These are phyloP conservation scores for Onygenales sp. DNA, from an alignment of 2,329 filamentous ascomycete genomes.

Conservation along the genomic window DNA sequence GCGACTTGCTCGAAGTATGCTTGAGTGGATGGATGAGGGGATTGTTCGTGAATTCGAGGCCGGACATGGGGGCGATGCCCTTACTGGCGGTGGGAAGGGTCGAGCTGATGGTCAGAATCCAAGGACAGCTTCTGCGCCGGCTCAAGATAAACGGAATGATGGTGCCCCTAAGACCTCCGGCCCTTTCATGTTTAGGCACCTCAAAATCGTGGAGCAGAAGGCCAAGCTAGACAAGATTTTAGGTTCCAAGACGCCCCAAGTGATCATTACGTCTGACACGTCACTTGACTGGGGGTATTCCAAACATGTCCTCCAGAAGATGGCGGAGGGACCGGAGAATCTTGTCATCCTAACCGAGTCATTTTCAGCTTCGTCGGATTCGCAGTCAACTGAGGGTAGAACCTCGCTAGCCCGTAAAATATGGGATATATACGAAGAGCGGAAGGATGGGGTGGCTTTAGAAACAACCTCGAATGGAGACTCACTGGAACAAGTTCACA, in stretches of 20 bases:
- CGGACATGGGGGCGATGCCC: constrained; percentile 32
- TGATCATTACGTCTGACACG: constrained; percentile 84
- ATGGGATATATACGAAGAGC: constrained; percentile 70
- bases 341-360: constrained; percentile 80
- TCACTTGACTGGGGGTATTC: constrained; percentile 95
- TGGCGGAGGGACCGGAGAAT: constrained; percentile 71
- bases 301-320: constrained; percentile 61
- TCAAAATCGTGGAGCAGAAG: constrained; percentile 73
- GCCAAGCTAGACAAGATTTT: constrained; percentile 67
- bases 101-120: constrained; percentile 33
- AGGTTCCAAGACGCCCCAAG: constrained; percentile 45
- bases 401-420: constrained; percentile 62
- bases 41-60: constrained; percentile 89
- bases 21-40: constrained; percentile 98
- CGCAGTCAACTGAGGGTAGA: constrained; percentile 19
- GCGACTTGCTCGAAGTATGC: constrained; percentile 84
- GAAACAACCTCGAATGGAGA: constrained; percentile 49
- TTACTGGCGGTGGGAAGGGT: constrained; percentile 20
- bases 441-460: constrained; percentile 52
- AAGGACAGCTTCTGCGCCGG: constrained; percentile 20
- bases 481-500: constrained; percentile 57
- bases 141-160: constrained; percentile 30
- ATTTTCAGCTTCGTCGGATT: constrained; percentile 20
- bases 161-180: constrained; percentile 41
- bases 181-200: constrained; percentile 82